Percentiles rank a stretch among this genome's conserved stretches.
These are phyloP conservation scores for Hypericum androsaemum DNA, from an alignment of 345 rosid species.

Conservation along the genomic window DNA sequence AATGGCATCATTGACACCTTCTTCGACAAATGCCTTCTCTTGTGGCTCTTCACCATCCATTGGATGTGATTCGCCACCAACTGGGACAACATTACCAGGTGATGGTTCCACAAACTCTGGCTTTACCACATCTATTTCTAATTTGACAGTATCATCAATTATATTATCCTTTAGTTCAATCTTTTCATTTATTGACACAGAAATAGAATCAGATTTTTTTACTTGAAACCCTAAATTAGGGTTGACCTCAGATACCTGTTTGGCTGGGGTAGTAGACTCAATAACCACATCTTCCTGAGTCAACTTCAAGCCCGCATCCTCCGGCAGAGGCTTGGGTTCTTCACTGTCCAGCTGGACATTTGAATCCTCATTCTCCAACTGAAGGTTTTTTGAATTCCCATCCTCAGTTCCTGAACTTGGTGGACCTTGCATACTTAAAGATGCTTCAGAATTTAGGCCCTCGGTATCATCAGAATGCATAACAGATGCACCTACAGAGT, in stretches of 20 bases:
- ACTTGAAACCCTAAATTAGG: slow-evolving; percentile 87
- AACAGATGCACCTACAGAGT: too few relatives aligned
- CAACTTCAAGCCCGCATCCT: slow-evolving; percentile 37
- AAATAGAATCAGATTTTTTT: slow-evolving; percentile 98
- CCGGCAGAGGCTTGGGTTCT: slow-evolving; percentile 28
- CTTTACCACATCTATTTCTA: slow-evolving; percentile 87
- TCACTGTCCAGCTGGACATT: slow-evolving; percentile 30
- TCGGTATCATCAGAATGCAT: too few relatives aligned
- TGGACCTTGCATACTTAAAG: too few relatives aligned
- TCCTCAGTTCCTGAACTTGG: slow-evolving; percentile 20
- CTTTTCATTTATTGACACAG: slow-evolving; percentile 83
- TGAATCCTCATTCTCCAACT: slow-evolving; percentile 25
- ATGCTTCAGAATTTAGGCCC: too few relatives aligned
- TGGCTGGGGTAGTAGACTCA: slow-evolving; percentile 47
- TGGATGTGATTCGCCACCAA: slow-evolving; percentile 69
- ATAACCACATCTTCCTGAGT: slow-evolving; percentile 33
- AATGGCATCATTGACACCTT: slow-evolving; percentile 52
- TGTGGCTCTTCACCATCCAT: slow-evolving; percentile 83
- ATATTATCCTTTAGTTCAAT: slow-evolving; percentile 90
- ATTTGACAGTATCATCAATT: slow-evolving; percentile 92
- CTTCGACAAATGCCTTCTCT: slow-evolving; percentile 52
- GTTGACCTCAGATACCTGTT: slow-evolving; percentile 99
- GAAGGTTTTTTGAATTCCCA: slow-evolving; percentile 18
- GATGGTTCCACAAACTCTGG: slow-evolving; percentile 78
- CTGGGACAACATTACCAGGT: slow-evolving; percentile 44